These are phyloP conservation scores for Scutellaria baicalensis DNA, from an alignment of 257 asterid species.

Conservation along the genomic window DNA sequence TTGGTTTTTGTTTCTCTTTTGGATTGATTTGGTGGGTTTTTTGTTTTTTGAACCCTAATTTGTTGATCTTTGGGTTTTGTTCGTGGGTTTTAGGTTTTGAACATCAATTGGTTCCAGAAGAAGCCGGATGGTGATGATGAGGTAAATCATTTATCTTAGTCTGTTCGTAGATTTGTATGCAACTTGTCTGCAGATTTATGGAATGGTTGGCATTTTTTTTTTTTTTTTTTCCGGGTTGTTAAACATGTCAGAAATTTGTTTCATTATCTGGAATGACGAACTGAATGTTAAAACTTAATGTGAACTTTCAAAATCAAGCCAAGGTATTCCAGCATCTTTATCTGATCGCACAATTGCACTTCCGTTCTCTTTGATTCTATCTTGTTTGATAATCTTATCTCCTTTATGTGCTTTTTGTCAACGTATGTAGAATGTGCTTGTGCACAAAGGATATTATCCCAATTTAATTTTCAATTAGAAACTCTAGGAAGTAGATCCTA, in stretches of 20 bases:
- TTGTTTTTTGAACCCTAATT: constrained; percentile 6
- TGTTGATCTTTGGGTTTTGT: neutral
- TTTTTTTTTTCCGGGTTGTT: neutral
- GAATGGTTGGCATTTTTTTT: neutral
- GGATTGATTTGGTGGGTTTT: neutral
- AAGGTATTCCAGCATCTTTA: neutral
- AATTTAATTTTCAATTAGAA: neutral
- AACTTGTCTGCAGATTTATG: neutral
- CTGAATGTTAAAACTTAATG: neutral
- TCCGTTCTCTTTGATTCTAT: neutral
- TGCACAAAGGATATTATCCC: neutral
- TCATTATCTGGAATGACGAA: neutral
- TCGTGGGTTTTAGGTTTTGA: constrained; percentile 47
- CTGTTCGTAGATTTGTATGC: neutral
- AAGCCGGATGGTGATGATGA: constrained; percentile 81
- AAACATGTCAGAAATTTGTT: neutral
- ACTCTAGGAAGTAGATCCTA: neutral
- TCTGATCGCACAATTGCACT: neutral
- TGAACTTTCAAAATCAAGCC: neutral
- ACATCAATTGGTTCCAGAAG: constrained; percentile 91
- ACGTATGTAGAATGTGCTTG: neutral
- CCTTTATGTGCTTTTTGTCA: neutral
- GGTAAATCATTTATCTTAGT: constrained; percentile 35
- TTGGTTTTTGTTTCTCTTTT: neutral
- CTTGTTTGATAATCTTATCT: neutral